Base-by-base conservation (phyloP, 2,329 filamentous ascomycete genomes). In the Neocucurbitaria cava region DNA sequence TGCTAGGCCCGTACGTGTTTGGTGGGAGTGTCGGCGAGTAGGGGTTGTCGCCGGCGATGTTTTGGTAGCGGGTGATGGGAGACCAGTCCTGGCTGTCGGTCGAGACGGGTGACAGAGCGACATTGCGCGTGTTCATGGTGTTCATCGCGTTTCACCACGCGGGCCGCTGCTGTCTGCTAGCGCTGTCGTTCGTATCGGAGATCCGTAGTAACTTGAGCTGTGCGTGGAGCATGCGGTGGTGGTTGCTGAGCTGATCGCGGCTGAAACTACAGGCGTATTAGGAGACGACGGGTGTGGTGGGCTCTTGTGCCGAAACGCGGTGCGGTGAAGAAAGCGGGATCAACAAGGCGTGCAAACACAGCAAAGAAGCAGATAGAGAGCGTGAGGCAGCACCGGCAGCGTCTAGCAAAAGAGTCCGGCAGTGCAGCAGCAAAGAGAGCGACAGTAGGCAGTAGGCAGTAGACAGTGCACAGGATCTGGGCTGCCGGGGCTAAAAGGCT, bases 31-130 rank as follows among this genome's bases (percentile, higher is more conserved):
- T 66, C 52, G 73, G 73, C 49, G 73, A 76, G 62, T 75, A 76
- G 5, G 73, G 73, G 53, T 71, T 74, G 61, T 76, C 73, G 71
- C 62, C 65, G 50, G 63, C 62, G 48, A 75, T 54, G 64, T 69
- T 71, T 54, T 69, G 69, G 66, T 76, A 76, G 62, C 71, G 68
- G 47, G 69, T 71, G 59, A 75, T 70, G 65, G 75, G 75, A 21
- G 75, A 77, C 74, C 74, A 77, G 58, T 77, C 75, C 59, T 67
- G 73, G 69, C 72, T 70, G 65, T 72, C 73, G 24, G 73, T 75
- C 26, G 74, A 76, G 56, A 76, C 70, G 40, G 75, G 75, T 48
- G 75, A 77, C 47, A 76, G 67, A 30, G 74, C 70, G 60, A 70
- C 74, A 65, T 72, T 76, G 58, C 70, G 74, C 41, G 68, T 68